Conservation (phyloP, 176 grass and related monocot species). For the Juncus inflexus region DNA sequence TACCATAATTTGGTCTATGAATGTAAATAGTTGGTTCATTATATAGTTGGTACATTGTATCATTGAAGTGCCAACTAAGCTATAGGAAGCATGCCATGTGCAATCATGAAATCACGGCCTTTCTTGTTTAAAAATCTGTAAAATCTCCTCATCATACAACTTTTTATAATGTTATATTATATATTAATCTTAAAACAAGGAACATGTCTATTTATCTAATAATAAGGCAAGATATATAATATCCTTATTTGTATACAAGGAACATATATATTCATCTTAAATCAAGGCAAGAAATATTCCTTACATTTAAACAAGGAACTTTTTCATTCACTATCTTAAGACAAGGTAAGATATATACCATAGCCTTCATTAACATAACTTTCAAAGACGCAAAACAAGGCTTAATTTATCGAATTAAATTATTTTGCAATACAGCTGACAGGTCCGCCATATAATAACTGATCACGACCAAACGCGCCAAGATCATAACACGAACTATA, state of each 20-base stretch:
- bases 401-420: no score
- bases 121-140: conserved; percentile 11
- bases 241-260: no score
- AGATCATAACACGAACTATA: background rate
- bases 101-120: conserved; percentile 4
- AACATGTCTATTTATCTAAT: background rate
- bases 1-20: conserved; percentile 27
- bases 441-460: background rate
- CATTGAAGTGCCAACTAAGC: conserved; percentile 23
- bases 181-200: background rate
- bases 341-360: background rate
- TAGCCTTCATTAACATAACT: background rate
- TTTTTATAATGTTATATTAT: conserved; percentile 7
- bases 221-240: no score
- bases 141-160: background rate
- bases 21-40: conserved; percentile 9
- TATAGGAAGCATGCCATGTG: conserved; percentile 17
- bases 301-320: background rate
- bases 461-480: background rate
- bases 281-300: conserved; percentile 2
- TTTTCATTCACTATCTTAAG: background rate
- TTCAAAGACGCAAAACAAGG: background rate
- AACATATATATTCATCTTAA: background rate
- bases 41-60: conserved; percentile 14
- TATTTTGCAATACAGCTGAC: background rate